phyloP scores from a whole-genome alignment of 495 filamentous ascomycete species.

The Paragyromitra xinjiangensis region DNA sequence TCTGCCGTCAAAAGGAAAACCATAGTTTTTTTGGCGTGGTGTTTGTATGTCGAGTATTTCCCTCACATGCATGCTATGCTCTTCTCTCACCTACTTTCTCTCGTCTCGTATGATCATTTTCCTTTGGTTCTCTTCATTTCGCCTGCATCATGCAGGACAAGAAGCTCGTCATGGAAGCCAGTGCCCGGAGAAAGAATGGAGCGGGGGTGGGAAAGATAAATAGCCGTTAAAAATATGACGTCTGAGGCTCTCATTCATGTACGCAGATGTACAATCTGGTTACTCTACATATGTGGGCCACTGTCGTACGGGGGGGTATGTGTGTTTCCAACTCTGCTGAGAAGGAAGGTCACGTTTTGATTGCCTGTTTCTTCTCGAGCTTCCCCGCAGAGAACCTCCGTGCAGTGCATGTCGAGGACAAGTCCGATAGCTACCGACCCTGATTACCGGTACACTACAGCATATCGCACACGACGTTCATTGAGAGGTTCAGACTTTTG shows the following conservation, averaged over 20 bases:
- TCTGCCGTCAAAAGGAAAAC: conserved; percentile 38
- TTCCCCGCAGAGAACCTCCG: conserved; percentile 52
- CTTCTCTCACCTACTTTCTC: conserved; percentile 12
- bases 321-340: conserved; percentile 32
- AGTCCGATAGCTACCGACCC: conserved; percentile 34
- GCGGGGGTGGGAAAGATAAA: conserved; percentile 24
- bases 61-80: conserved; percentile 40
- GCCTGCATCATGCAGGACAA: conserved; percentile 48
- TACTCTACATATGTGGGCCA: conserved; percentile 41
- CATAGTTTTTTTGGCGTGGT: conserved; percentile 22
- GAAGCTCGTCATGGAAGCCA: conserved; percentile 35
- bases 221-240: conserved; percentile 44
- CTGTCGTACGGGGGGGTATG: conserved; percentile 31
- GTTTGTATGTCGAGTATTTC: conserved; percentile 49
- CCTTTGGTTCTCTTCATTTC: conserved; percentile 42
- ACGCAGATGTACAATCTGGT: conserved; percentile 32
- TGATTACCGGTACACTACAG: conserved; percentile 38
- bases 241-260: conserved; percentile 46
- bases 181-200: conserved; percentile 25
- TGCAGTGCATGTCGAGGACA: conserved; percentile 45
- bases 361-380: conserved; percentile 23
- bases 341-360: conserved; percentile 45
- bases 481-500: conserved; percentile 36
- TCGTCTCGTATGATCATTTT: conserved; percentile 46
- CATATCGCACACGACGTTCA: conserved; percentile 30